phyloP scores from a whole-genome alignment of 768 basidiomycete species.

The Leccinum imitatum region DNA sequence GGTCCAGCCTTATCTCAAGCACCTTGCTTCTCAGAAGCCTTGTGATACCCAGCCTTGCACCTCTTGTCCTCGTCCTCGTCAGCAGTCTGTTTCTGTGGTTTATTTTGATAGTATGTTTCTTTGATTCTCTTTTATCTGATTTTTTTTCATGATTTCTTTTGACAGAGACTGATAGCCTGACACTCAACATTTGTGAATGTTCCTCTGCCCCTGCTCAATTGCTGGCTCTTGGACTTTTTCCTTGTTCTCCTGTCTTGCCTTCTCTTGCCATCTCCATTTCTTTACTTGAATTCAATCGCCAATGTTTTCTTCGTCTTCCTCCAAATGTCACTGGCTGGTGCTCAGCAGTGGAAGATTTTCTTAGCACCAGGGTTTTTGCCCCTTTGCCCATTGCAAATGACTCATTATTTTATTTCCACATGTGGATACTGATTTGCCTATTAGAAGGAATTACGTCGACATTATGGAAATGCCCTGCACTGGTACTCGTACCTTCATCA shows the following conservation, averaged over 20 bases:
- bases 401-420: neutral
- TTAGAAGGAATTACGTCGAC: neutral
- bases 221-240: neutral
- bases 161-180: neutral
- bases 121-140: neutral
- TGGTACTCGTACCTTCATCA: neutral
- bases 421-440: neutral
- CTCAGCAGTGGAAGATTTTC: neutral
- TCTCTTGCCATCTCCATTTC: neutral
- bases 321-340: neutral
- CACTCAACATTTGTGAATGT: neutral
- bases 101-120: neutral
- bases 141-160: neutral
- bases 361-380: neutral
- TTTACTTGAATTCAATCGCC: neutral
- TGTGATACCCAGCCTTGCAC: neutral
- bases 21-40: neutral
- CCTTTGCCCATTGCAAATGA: neutral
- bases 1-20: neutral
- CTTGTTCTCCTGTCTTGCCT: neutral
- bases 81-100: neutral
- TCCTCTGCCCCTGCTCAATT: neutral
- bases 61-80: neutral
- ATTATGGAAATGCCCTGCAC: neutral
- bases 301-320: neutral